A percentile compares a stretch with the other conserved stretches of the same genome.
Conservation (phyloP, 306 rosid genomes). For the Trichosanthes cucumerina region DNA sequence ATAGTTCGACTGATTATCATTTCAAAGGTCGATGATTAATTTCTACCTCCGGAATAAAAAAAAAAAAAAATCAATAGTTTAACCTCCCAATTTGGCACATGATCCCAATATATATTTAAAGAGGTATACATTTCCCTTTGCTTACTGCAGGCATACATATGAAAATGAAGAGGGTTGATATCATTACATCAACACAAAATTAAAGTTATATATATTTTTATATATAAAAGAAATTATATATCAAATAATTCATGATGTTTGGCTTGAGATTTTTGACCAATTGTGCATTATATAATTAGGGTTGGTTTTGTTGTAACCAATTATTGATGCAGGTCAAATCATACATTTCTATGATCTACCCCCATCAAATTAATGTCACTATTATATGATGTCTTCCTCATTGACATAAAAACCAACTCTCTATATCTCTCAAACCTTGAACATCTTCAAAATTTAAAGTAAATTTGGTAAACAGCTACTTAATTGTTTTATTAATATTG, state of each 20-base stretch:
- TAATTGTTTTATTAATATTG: not conserved
- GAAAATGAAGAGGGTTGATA: too few species aligned
- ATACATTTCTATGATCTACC: not conserved
- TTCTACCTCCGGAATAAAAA: too few species aligned
- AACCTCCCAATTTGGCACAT: too few species aligned
- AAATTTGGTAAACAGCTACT: not conserved
- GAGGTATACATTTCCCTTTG: too few species aligned
- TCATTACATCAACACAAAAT: too few species aligned
- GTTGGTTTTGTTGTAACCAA: not conserved
- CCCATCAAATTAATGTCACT: not conserved
- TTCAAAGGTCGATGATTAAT: too few species aligned
- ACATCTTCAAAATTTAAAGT: not conserved
- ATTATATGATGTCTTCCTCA: not conserved
- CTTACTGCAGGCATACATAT: too few species aligned
- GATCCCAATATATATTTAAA: too few species aligned
- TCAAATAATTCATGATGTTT: not conserved
- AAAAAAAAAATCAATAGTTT: too few species aligned
- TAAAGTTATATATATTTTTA: too few species aligned
- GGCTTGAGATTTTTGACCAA: not conserved
- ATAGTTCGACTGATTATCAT: too few species aligned
- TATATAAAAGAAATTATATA: too few species aligned
- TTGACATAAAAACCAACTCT: not conserved
- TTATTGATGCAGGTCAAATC: conserved; percentile 5
- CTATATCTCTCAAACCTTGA: not conserved
- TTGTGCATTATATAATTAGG: not conserved